Evolutionary conservation across 1,284 basidiomycete species (phyloP).

Genomic region (Fistulina hepatica): DNA sequence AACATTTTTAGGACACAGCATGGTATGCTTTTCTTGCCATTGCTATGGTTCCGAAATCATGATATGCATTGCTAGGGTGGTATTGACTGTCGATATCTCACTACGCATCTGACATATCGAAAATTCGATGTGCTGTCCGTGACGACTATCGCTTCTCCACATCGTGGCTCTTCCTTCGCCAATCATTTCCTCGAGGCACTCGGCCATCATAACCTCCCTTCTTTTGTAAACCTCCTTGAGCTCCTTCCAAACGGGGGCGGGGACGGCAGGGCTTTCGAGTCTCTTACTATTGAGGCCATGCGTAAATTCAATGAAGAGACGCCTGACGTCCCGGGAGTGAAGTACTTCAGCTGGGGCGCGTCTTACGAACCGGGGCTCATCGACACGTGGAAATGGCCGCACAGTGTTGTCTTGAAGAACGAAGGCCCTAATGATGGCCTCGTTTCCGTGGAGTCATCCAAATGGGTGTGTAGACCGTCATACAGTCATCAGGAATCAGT

Average conservation of each 20-base stretch:
- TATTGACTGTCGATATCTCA: slow-evolving; percentile 84
- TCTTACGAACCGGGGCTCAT: slow-evolving; percentile 79
- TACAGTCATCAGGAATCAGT: no score
- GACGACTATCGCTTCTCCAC: slow-evolving; percentile 91
- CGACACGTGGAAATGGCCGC: slow-evolving; percentile 65
- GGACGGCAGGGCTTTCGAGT: slow-evolving; percentile 86
- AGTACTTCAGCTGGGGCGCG: slow-evolving; percentile 92
- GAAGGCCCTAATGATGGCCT: slow-evolving; percentile 92
- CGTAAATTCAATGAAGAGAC: slow-evolving; percentile 78
- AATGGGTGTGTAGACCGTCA: slow-evolving; percentile 47
- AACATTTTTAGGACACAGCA: slow-evolving; percentile 61
- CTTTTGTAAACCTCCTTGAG: slow-evolving; percentile 59
- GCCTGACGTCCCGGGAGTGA: slow-evolving; percentile 64
- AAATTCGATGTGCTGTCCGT: slow-evolving; percentile 67
- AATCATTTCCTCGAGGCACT: slow-evolving; percentile 83
- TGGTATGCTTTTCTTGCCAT: slow-evolving; percentile 41
- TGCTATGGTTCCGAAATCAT: slow-evolving; percentile 6
- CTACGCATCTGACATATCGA: slow-evolving; percentile 55
- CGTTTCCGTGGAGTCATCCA: slow-evolving; percentile 72
- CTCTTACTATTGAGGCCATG: slow-evolving; percentile 81
- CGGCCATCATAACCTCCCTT: slow-evolving; percentile 53
- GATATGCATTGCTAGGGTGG: slow-evolving; percentile 53
- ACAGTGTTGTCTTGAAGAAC: slow-evolving; percentile 74
- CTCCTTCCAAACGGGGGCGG: slow-evolving; percentile 79
- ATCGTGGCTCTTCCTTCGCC: slow-evolving; percentile 88